Evolutionary conservation across 2,329 filamentous ascomycete genomes (phyloP), one percentile per base, ranked within the genome.

Genomic region (Rutstroemia sp.): DNA sequence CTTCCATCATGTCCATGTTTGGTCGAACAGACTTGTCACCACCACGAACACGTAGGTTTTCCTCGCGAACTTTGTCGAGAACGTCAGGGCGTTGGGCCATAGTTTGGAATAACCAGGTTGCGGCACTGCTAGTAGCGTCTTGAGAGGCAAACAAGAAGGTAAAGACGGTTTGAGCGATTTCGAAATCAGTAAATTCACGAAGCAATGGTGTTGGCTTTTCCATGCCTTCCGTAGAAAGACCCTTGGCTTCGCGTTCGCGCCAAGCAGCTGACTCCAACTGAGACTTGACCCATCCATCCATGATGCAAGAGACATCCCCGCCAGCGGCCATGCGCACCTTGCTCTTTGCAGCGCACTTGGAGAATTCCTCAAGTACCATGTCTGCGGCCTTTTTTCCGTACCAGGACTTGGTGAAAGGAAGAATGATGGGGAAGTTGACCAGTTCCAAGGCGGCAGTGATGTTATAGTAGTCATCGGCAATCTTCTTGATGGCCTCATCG

Each of bases 131-230:
- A 60, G 94, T 96, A 63, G 94, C 94, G 72, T 99, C 94, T 75
- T 97, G 94, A 3, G 92, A 96, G 59, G 94, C 92, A 73, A 97
- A 97, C 60, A 97, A 80, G 78, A 97, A 96, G 50, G 92, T 95
- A 76, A 96, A 96, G 68, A 97, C 72, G 23, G 92, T 96, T 78
- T 94, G 89, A 56, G 89, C 81, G 68, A 97, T 96, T 73, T 97
- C 92, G 67, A 86, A 88, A 70, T 97, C 89, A 73, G 80, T 85
- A 73, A 96, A 97, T 65, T 89, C 84, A 69, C 92, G 89, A 55
- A 97, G 80, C 27, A 95, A 71, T 64, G 88, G 88, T 19, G 83
- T 74, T 52, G 92, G 92, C 81, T 96, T 96, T 73, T 89, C 84
- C 6, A 87, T 73, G 16, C 79, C 76, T 58, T 89, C 84, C 48